Evolutionary conservation across 2,329 filamentous ascomycete genomes (phyloP), one percentile per base, ranked within the genome.

Genomic region (Fonsecaea nubica): DNA sequence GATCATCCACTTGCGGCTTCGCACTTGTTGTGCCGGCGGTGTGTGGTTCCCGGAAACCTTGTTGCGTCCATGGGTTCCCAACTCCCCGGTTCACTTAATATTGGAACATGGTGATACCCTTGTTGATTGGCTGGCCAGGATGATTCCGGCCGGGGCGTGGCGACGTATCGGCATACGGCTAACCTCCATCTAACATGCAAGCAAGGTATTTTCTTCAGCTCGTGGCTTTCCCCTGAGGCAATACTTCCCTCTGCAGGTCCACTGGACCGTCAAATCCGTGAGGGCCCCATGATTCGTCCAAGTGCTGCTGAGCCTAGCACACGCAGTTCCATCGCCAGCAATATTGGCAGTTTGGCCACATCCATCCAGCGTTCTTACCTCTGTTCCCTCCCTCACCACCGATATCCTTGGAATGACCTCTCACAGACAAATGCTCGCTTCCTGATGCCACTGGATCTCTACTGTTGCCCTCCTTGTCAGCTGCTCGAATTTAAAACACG

Each of bases 311-410:
- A 55, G 52, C 52, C 52, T 55, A 53, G 21, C 58, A 52, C 58
- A 61, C 38, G 52, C 53, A 36, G 33, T 36, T 38, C 56, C 15
- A 18, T 45, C 48, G 53, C 52, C 15, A 45, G 35, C 53, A 21
- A 25, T 58, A 61, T 63, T 67, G 64, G 63, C 68, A 59, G 62
- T 58, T 61, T 63, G 68, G 63, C 63, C 68, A 67, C 68, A 55
- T 66, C 68, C 59, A 65, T 64, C 56, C 64, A 57, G 55, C 45
- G 48, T 54, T 42, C 38, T 54, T 53, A 50, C 54, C 52, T 58
- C 33, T 54, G 45, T 59, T 58, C 50, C 64, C 64, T 60, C 38
- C 55, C 33, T 62, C 13, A 56, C 33, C 30, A 52, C 35, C 53
- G 35, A 55, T 52, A 36, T 45, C 62, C 45, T 62, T 65, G 64